Conservation (phyloP, 208 protist genomes). For the Cochliopodium minus region DNA sequence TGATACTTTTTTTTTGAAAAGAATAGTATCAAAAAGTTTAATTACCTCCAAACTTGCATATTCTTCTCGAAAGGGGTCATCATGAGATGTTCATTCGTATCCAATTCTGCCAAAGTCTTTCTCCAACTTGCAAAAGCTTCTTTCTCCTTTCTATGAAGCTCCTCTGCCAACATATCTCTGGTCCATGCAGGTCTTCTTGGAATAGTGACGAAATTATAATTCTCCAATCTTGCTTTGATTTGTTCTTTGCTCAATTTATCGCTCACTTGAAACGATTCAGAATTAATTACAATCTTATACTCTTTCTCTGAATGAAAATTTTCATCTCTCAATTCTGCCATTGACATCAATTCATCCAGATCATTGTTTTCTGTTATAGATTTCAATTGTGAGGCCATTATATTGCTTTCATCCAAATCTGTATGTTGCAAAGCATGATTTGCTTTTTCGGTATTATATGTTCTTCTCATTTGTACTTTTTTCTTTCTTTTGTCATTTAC, state of each 20-base stretch:
- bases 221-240: background rate
- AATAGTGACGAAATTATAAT: constrained; percentile 42
- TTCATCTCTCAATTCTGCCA: constrained; percentile 55
- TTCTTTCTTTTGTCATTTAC: background rate
- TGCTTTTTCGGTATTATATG: background rate
- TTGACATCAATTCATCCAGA: constrained; percentile 55
- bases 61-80: constrained; percentile 97
- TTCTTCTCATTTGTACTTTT: background rate
- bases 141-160: constrained; percentile 46
- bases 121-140: constrained; percentile 67
- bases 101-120: constrained; percentile 51
- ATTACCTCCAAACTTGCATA: constrained; percentile 93
- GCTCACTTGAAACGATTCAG: constrained; percentile 31
- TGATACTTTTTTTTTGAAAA: no score
- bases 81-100: constrained; percentile 70
- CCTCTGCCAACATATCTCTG: constrained; percentile 42
- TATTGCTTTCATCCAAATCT: constrained; percentile 22
- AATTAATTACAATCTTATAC: constrained; percentile 46
- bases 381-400: constrained; percentile 32
- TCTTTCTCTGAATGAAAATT: constrained; percentile 56
- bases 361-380: constrained; percentile 65
- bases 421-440: background rate
- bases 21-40: no score
- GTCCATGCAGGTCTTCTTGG: constrained; percentile 53
- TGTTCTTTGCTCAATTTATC: constrained; percentile 41